phyloP scores from a whole-genome alignment of 2,329 filamentous ascomycete species.

The Drechslerella stenobrocha region DNA sequence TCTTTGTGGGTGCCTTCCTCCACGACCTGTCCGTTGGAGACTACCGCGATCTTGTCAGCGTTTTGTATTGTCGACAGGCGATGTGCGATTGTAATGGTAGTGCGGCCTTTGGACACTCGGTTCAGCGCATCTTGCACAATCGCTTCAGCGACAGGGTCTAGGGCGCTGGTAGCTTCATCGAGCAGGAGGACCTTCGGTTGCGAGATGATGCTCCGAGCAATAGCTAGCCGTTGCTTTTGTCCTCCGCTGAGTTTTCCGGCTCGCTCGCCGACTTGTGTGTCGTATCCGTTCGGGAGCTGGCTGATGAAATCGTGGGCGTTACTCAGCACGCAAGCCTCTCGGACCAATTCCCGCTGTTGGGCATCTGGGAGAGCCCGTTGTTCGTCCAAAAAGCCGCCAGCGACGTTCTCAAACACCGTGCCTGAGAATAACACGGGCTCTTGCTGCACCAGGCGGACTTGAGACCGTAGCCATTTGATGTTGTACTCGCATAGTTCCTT shows the following conservation, averaged over 20 bases:
- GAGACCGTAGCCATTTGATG: conserved; percentile 64
- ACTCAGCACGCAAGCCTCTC: conserved; percentile 67
- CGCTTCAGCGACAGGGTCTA: conserved; percentile 62
- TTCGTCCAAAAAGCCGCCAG: conserved; percentile 62
- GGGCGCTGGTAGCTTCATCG: conserved; percentile 75
- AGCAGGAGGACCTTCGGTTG: conserved; percentile 69
- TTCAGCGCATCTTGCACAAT: conserved; percentile 64
- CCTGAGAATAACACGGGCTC: conserved; percentile 71
- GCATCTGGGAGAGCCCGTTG: conserved; percentile 58
- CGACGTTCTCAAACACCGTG: conserved; percentile 67
- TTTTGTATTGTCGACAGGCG: conserved; percentile 74
- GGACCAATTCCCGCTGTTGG: conserved; percentile 64
- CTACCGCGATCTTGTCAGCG: conserved; percentile 76
- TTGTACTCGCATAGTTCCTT: conserved; percentile 63
- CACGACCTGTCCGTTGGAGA: conserved; percentile 70
- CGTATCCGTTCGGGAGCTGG: conserved; percentile 67
- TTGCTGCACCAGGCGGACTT: conserved; percentile 69
- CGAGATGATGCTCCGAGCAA: conserved; percentile 71
- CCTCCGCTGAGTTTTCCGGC: conserved; percentile 81
- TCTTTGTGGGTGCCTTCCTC: conserved; percentile 77
- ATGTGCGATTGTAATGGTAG: conserved; percentile 78
- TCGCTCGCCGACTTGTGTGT: conserved; percentile 73
- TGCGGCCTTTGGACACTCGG: conserved; percentile 65
- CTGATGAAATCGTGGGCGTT: conserved; percentile 72
- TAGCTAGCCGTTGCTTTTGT: conserved; percentile 79